These are phyloP conservation scores for Tolypocladium nubicola DNA, from an alignment of 2,329 filamentous ascomycete species.

Conservation along the genomic window DNA sequence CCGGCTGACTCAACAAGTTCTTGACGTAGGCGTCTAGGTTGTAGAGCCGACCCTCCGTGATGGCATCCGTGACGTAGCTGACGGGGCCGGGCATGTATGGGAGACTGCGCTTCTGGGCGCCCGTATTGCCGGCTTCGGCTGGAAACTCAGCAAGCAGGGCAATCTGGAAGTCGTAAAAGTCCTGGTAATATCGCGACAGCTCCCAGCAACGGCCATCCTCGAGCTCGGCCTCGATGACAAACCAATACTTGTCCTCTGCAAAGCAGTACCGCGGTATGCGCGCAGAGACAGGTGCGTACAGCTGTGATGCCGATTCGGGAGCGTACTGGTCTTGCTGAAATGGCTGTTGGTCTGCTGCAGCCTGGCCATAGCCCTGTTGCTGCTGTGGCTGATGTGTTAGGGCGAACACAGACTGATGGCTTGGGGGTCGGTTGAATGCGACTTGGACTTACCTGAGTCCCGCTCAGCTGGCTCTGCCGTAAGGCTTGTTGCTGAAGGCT, in stretches of 20 bases:
- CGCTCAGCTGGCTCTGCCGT: conserved; percentile 15
- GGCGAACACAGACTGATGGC: neutral
- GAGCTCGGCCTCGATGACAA: conserved; percentile 84
- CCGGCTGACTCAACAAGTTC: conserved; percentile 71
- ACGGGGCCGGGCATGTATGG: conserved; percentile 98
- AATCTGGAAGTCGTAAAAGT: conserved; percentile 99
- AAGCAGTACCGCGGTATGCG: conserved; percentile 90
- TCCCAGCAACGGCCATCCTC: conserved; percentile 91
- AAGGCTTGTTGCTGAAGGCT: conserved; percentile 44
- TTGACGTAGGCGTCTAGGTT: conserved; percentile 95
- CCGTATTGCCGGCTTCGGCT: conserved; percentile 80
- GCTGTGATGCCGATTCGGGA: conserved; percentile 36
- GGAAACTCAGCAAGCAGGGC: conserved; percentile 87
- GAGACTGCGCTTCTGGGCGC: conserved; percentile 66
- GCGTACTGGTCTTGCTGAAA: conserved; percentile 23
- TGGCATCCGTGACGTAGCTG: conserved; percentile 94
- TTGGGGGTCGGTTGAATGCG: neutral
- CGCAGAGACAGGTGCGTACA: conserved; percentile 70
- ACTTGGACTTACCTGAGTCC: conserved; percentile 13
- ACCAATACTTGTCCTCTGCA: conserved; percentile 97
- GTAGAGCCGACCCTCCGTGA: conserved; percentile 84
- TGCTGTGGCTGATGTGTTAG: neutral
- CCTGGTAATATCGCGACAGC: conserved; percentile 88
- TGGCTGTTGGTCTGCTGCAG: conserved; percentile 10
- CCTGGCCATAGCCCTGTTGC: neutral